These are phyloP conservation scores for Aspergillus mulundensis DNA, from an alignment of 495 filamentous ascomycete species.

Conservation along the genomic window DNA sequence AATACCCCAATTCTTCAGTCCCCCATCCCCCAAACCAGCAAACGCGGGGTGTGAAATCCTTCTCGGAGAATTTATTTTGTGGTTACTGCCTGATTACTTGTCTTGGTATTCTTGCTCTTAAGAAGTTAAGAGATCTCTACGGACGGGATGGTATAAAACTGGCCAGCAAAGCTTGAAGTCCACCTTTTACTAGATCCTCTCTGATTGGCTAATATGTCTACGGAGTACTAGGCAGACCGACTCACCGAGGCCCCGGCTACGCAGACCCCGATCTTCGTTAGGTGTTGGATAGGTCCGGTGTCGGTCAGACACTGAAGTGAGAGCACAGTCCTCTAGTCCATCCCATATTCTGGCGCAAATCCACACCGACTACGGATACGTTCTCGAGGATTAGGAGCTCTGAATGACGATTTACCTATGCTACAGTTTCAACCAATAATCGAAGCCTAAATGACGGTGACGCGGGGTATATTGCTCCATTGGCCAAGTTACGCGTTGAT, in stretches of 20 bases:
- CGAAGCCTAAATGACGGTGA: not conserved
- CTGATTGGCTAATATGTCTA: not conserved
- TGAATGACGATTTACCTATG: no score
- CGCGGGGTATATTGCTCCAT: not conserved
- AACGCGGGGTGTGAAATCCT: not conserved
- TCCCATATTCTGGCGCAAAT: no score
- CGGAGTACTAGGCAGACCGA: not conserved
- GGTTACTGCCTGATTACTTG: no score
- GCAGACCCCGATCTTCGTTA: no score
- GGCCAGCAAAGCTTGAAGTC: not conserved
- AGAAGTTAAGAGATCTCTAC: no score
- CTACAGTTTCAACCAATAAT: not conserved
- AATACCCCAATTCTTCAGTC: not conserved
- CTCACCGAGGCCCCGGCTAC: not conserved
- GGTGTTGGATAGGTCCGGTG: not conserved
- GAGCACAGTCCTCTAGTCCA: not conserved
- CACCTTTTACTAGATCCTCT: not conserved
- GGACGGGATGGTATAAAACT: not conserved
- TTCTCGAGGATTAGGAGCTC: no score
- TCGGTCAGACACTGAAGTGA: not conserved
- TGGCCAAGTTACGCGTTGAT: not conserved
- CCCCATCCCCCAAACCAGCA: not conserved
- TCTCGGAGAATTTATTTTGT: not conserved
- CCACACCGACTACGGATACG: no score
- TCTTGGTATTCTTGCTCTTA: no score